These are phyloP conservation scores for Ustilago loliicola DNA, from an alignment of 1,284 basidiomycete genomes.

Conservation along the genomic window DNA sequence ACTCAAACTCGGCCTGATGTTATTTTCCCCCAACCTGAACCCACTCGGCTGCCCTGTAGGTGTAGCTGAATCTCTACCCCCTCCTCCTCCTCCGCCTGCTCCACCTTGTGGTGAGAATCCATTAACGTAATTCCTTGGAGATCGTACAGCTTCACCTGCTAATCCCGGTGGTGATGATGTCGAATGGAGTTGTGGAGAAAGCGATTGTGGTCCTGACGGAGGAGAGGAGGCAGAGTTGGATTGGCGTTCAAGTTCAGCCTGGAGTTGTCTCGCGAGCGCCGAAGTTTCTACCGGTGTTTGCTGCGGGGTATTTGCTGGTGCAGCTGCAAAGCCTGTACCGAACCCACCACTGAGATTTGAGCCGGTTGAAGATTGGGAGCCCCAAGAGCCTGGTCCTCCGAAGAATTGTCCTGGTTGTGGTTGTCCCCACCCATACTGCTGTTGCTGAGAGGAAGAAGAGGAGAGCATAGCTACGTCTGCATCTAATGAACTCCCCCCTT, in stretches of 20 bases:
- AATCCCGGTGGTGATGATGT: background rate
- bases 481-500: constrained; percentile 31
- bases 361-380: constrained; percentile 20
- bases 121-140: constrained; percentile 35
- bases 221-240: background rate
- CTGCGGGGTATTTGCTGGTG: constrained; percentile 57
- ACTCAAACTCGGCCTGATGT: background rate
- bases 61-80: constrained; percentile 16
- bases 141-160: background rate
- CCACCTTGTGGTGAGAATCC: constrained; percentile 18
- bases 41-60: constrained; percentile 8
- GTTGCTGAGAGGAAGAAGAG: constrained; percentile 10
- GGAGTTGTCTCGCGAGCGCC: constrained; percentile 44
- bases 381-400: constrained; percentile 35
- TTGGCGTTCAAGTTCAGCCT: constrained; percentile 45
- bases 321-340: constrained; percentile 26
- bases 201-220: background rate
- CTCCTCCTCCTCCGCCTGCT: background rate
- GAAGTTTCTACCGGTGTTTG: constrained; percentile 57
- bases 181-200: background rate
- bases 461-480: constrained; percentile 55
- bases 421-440: constrained; percentile 8
- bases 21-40: background rate
- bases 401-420: constrained; percentile 22
- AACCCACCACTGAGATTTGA: constrained; percentile 14